phyloP scores from a whole-genome alignment of 768 basidiomycete species.

The Lactifluus echinatus region DNA sequence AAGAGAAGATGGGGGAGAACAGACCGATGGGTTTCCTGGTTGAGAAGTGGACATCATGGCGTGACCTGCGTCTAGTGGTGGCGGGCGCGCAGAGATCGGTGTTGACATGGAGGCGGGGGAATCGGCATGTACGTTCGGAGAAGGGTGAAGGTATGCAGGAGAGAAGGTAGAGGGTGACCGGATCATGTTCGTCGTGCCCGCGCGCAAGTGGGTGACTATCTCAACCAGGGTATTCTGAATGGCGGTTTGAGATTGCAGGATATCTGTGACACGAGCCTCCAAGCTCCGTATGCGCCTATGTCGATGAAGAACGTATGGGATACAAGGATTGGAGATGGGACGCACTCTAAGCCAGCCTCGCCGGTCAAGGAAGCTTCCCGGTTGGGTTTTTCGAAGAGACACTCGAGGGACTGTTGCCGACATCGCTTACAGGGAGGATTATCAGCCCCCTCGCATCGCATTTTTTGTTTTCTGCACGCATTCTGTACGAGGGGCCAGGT shows the following conservation, averaged over 20 bases:
- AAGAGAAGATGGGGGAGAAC: conserved; percentile 11
- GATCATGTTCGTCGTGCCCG: conserved; percentile 35
- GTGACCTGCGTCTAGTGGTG: conserved; percentile 22
- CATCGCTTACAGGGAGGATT: conserved; percentile 96
- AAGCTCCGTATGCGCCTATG: conserved; percentile 82
- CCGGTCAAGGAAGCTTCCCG: conserved; percentile 80
- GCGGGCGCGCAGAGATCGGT: conserved; percentile 29
- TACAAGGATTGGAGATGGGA: conserved; percentile 15
- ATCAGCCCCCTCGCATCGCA: conserved; percentile 95
- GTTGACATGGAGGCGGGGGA: conserved; percentile 36
- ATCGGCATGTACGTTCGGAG: conserved; percentile 57
- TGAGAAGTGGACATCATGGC: conserved; percentile 22
- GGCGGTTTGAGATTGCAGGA: conserved; percentile 58
- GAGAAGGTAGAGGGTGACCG: conserved; percentile 61
- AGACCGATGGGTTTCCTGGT: conserved; percentile 25
- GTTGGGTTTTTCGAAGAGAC: conserved; percentile 91
- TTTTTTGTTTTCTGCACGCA: conserved; percentile 94
- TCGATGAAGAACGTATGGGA: neutral
- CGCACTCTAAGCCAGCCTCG: conserved; percentile 85
- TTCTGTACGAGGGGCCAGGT: conserved; percentile 43
- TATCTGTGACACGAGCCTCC: conserved; percentile 79
- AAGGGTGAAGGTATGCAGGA: conserved; percentile 48
- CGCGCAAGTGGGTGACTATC: conserved; percentile 70
- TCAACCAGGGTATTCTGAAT: conserved; percentile 79
- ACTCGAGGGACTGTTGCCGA: conserved; percentile 80